Conservation (phyloP, 106 monocot genomes). For the Narthecium ossifragum region DNA sequence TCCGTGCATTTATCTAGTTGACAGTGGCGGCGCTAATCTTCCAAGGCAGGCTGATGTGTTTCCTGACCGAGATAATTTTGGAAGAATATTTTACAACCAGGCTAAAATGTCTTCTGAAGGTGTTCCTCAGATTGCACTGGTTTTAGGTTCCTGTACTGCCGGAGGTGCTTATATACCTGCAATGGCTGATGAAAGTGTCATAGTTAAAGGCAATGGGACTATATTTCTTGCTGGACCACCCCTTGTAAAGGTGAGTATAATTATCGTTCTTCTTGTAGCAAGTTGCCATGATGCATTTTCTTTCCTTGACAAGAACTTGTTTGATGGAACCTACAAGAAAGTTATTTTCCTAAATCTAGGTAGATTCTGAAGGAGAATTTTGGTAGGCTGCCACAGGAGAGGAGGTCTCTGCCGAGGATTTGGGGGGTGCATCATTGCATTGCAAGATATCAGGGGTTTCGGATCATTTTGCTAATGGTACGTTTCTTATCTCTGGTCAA, state of each 20-base stretch:
- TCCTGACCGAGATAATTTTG: slow-evolving; percentile 98
- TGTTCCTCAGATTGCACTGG: slow-evolving; percentile 94
- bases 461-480: slow-evolving; percentile 97
- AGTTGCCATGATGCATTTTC: background rate
- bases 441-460: slow-evolving; percentile 97
- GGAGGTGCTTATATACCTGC: slow-evolving; percentile 99
- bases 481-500: background rate
- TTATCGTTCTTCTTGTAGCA: background rate
- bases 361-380: slow-evolving; percentile 50
- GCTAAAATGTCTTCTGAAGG: slow-evolving; percentile 93
- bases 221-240: slow-evolving; percentile 99
- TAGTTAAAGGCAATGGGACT: slow-evolving; percentile 96
- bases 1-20: slow-evolving; percentile 94
- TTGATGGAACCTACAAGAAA: slow-evolving; percentile 14
- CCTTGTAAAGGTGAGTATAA: slow-evolving; percentile 86
- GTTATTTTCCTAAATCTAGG: slow-evolving; percentile 29
- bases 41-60: slow-evolving; percentile 96
- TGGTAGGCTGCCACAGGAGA: slow-evolving; percentile 99
- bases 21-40: slow-evolving; percentile 98
- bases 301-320: background rate
- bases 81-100: slow-evolving; percentile 98
- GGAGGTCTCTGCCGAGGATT: slow-evolving; percentile 93
- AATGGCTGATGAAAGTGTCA: slow-evolving; percentile 99
- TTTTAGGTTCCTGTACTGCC: slow-evolving; percentile 96
- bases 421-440: slow-evolving; percentile 94